phyloP scores from a whole-genome alignment of 2,329 filamentous ascomycete species.

The Juglanconis sp. region DNA sequence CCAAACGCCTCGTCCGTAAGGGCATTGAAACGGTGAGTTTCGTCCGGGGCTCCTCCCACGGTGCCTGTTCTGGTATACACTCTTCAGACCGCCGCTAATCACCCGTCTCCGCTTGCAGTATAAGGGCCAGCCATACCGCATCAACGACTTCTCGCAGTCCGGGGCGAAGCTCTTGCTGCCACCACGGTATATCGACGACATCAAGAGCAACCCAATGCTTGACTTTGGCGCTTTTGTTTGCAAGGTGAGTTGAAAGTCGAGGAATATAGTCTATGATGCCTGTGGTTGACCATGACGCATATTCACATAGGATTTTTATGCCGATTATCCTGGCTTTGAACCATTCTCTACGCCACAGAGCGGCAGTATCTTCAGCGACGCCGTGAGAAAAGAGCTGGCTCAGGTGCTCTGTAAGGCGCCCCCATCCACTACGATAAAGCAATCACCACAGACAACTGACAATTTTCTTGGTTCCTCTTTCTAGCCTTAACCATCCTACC shows the following conservation, averaged over 20 bases:
- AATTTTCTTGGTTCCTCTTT: no score
- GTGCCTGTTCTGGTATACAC: not conserved
- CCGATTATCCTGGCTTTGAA: constrained; percentile 2
- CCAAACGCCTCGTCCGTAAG: not conserved
- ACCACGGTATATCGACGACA: constrained; percentile 1
- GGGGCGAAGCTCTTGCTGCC: not conserved
- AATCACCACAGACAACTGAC: no score
- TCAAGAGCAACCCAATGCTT: not conserved
- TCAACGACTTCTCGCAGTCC: constrained; percentile 5
- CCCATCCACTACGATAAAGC: not conserved
- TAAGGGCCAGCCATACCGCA: not conserved
- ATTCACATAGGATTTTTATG: not conserved
- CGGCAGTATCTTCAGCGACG: not conserved
- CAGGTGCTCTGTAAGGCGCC: not conserved
- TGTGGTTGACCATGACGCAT: no score
- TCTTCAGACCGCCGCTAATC: no score
- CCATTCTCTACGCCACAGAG: not conserved
- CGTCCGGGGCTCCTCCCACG: no score
- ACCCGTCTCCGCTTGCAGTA: not conserved
- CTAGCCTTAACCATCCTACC: not conserved
- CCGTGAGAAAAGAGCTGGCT: not conserved
- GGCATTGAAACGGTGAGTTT: not conserved
- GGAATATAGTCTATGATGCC: no score
- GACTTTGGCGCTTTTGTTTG: not conserved
- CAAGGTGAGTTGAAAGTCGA: not conserved